Conservation (phyloP, 805 yeast species). For the Komagataella mondaviorum region DNA sequence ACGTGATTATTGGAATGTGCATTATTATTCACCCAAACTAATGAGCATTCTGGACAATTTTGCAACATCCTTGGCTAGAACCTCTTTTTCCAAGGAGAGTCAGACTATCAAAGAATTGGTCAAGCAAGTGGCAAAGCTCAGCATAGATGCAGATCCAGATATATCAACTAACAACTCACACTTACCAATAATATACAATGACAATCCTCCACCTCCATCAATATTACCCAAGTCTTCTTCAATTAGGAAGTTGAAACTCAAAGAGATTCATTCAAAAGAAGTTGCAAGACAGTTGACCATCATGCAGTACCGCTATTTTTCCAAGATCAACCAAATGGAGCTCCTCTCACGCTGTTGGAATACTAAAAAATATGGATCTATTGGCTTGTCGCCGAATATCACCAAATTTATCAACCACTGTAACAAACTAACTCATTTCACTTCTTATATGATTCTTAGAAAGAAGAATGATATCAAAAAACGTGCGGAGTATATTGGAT, state of each 20-base stretch:
- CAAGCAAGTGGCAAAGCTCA: not conserved
- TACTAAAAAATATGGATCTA: constrained; percentile 38
- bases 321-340: constrained; percentile 57
- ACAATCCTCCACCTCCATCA: constrained; percentile 6
- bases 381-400: constrained; percentile 40
- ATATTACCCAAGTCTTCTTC: constrained; percentile 5
- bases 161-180: not conserved
- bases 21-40: constrained; percentile 35
- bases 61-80: constrained; percentile 5
- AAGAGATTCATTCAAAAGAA: constrained; percentile 61
- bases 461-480: constrained; percentile 42
- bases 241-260: constrained; percentile 29
- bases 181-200: not conserved
- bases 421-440: constrained; percentile 72
- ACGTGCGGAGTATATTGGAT: constrained; percentile 57
- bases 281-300: constrained; percentile 78
- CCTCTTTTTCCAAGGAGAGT: not conserved
- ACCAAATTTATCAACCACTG: constrained; percentile 59
- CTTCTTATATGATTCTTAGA: constrained; percentile 60
- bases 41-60: constrained; percentile 15
- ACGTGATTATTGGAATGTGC: constrained; percentile 56
- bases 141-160: not conserved
- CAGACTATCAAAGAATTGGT: not conserved
- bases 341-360: constrained; percentile 73
- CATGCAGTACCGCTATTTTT: constrained; percentile 58